Conservation (phyloP, 108 stramenopile species). For the Discostella stelligeroides region DNA sequence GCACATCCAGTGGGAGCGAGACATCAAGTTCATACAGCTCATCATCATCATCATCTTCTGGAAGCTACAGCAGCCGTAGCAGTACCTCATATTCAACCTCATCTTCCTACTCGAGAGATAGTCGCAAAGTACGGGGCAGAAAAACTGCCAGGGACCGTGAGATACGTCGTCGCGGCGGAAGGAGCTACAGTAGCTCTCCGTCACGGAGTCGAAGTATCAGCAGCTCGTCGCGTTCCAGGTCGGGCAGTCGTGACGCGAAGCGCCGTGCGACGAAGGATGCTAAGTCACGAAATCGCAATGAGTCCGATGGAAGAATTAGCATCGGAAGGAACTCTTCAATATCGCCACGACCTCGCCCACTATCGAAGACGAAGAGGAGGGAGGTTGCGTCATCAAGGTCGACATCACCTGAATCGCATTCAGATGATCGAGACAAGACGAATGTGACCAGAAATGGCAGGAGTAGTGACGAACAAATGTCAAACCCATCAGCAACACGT, state of each 20-base stretch:
- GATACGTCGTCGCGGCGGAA: conserved; percentile 33
- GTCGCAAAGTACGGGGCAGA: conserved; percentile 8
- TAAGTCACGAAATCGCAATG: neutral
- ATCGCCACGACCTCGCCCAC: neutral
- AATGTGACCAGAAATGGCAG: neutral
- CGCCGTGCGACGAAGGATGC: conserved; percentile 2
- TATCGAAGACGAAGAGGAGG: neutral
- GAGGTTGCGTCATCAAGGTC: neutral
- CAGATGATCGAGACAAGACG: neutral
- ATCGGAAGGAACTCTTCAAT: neutral
- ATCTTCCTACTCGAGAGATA: conserved; percentile 34
- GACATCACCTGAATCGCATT: neutral
- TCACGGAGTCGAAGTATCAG: neutral
- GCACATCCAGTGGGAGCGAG: conserved; percentile 32
- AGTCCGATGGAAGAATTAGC: neutral
- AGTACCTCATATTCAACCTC: conserved; percentile 46
- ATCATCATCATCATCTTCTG: conserved; percentile 25
- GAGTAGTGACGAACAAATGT: neutral
- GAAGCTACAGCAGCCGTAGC: conserved; percentile 23
- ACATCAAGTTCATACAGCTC: conserved; percentile 45
- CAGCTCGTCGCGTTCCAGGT: conserved; percentile 31
- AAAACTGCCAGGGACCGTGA: conserved; percentile 9
- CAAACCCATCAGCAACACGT: neutral
- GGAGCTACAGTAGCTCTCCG: conserved; percentile 40
- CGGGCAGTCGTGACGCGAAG: conserved; percentile 7